Evolutionary conservation across 805 yeast species (phyloP).

Genomic region (Blastobotrys terrestris): DNA sequence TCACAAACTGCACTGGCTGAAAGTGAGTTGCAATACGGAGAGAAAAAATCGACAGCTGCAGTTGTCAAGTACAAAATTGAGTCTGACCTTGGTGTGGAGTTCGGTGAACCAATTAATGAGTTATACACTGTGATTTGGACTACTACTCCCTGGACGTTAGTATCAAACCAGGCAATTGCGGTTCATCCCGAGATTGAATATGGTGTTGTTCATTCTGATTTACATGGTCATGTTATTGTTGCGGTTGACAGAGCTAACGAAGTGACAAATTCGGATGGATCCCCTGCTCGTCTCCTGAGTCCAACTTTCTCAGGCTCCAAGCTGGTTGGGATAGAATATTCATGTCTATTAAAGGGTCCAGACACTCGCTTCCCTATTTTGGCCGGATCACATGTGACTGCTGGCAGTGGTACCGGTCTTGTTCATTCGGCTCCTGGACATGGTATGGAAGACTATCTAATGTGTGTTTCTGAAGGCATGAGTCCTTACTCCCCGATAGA

Average conservation of each 20-base stretch:
- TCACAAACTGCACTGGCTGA: conserved; percentile 93
- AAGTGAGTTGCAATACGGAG: conserved; percentile 87
- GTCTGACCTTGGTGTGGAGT: neutral
- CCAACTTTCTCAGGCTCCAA: conserved; percentile 37
- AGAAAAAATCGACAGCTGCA: conserved; percentile 64
- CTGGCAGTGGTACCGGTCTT: conserved; percentile 82
- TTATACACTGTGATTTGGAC: conserved; percentile 67
- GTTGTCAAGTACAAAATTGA: conserved; percentile 57
- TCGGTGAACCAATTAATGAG: conserved; percentile 1
- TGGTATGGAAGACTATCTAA: conserved; percentile 85
- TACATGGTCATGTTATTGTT: conserved; percentile 47
- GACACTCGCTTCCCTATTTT: conserved; percentile 48
- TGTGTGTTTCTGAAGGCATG: conserved; percentile 54
- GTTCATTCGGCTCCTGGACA: conserved; percentile 99
- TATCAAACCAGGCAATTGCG: conserved; percentile 80
- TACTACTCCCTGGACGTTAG: conserved; percentile 96
- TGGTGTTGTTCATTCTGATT: conserved; percentile 37
- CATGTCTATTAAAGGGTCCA: conserved; percentile 46
- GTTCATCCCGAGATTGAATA: conserved; percentile 56
- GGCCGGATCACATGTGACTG: conserved; percentile 77
- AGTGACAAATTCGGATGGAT: conserved; percentile 24
- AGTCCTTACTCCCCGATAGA: conserved; percentile 74
- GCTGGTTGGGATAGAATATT: conserved; percentile 41
- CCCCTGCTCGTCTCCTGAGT: conserved; percentile 13
- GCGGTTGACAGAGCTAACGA: conserved; percentile 44